Evolutionary conservation across 2,329 filamentous ascomycete species (phyloP).

Genomic region (Beauveria varroae): DNA sequence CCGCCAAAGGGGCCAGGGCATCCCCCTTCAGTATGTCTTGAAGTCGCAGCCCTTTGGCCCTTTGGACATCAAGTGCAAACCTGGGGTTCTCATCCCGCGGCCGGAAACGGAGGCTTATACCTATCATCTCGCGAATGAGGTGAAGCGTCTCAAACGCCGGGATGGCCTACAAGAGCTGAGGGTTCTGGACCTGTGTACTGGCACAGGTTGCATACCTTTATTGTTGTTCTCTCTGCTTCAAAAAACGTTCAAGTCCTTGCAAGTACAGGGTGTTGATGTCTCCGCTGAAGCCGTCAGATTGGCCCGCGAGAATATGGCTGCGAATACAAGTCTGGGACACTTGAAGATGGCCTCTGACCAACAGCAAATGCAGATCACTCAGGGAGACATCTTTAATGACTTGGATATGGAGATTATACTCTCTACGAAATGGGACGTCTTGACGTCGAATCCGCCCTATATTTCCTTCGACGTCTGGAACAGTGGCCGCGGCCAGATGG

Average conservation of each 20-base stretch:
- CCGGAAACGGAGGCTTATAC: conserved; percentile 67
- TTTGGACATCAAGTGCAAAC: conserved; percentile 67
- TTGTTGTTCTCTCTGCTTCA: conserved; percentile 59
- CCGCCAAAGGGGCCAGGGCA: conserved; percentile 47
- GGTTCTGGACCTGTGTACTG: conserved; percentile 82
- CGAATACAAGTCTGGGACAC: conserved; percentile 33
- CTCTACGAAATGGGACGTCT: conserved; percentile 45
- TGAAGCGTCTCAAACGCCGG: conserved; percentile 21
- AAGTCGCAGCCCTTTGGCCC: conserved; percentile 83
- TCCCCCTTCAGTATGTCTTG: conserved; percentile 83
- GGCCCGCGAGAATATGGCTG: conserved; percentile 53
- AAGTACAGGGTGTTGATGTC: conserved; percentile 66
- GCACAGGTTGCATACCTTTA: conserved; percentile 83
- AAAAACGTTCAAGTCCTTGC: conserved; percentile 31
- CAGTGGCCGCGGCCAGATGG: conserved; percentile 32
- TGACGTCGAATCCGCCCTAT: conserved; percentile 89
- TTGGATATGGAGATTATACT: conserved; percentile 25
- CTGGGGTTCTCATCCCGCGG: conserved; percentile 80
- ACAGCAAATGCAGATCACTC: conserved; percentile 34
- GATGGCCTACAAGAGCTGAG: conserved; percentile 21
- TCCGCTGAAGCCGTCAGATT: conserved; percentile 58
- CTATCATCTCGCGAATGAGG: conserved; percentile 41
- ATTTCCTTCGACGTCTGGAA: conserved; percentile 53
- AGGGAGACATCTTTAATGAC: conserved; percentile 43
- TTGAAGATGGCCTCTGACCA: conserved; percentile 14